phyloP scores from a whole-genome alignment of 305 asterid species.

The Fraxinus dipetala region DNA sequence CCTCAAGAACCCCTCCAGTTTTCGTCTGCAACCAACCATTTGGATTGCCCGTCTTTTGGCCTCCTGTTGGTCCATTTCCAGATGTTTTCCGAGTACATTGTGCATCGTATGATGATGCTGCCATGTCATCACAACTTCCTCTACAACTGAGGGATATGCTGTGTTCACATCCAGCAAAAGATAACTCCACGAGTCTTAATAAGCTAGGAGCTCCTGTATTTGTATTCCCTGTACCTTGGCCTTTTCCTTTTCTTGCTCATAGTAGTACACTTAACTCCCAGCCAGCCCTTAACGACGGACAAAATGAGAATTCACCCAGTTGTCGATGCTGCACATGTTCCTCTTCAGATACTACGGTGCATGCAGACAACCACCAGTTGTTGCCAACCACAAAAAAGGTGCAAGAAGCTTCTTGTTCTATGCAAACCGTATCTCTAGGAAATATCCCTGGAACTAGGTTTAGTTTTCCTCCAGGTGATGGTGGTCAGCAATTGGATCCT shows the following conservation, averaged over 20 bases:
- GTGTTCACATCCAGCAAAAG: constrained; percentile 19
- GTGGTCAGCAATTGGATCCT: constrained; percentile 3
- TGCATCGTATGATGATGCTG: constrained; percentile 15
- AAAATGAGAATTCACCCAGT: constrained; percentile 3
- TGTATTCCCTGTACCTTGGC: constrained; percentile 28
- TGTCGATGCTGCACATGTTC: constrained; percentile 14
- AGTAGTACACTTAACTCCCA: not conserved
- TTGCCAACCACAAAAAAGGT: not conserved
- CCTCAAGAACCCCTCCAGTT: constrained; percentile 20
- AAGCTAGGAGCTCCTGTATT: constrained; percentile 28
- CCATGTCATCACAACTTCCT: constrained; percentile 21
- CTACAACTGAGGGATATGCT: constrained; percentile 12
- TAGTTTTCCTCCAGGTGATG: constrained; percentile 14
- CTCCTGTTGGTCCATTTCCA: constrained; percentile 33
- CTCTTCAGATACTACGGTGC: constrained; percentile 10
- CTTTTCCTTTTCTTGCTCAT: constrained; percentile 13
- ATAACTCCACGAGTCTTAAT: constrained; percentile 14
- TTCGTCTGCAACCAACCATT: constrained; percentile 35
- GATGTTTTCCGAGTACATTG: constrained; percentile 29
- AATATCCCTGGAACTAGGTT: constrained; percentile 16
- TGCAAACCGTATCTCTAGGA: not conserved
- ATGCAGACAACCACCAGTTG: constrained; percentile 14
- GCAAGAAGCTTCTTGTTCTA: constrained; percentile 5
- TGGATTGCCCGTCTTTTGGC: constrained; percentile 39
- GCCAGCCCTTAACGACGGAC: not conserved